phyloP scores from a whole-genome alignment of 2,329 filamentous ascomycete species.

The Coniochaeta sp. region DNA sequence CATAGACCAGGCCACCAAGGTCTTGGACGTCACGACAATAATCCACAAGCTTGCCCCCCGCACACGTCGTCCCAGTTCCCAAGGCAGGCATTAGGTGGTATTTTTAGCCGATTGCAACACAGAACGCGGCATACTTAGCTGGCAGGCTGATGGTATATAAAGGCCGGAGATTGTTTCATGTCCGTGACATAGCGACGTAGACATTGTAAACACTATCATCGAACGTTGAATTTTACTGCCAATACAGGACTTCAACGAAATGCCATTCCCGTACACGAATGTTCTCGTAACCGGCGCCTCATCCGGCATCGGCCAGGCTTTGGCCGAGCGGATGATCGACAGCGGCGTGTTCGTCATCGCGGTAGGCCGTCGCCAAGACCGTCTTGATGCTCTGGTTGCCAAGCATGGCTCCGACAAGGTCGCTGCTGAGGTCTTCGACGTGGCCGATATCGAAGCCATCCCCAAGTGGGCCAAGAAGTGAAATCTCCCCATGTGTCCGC shows the following conservation, averaged over 20 bases:
- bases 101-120: too few species aligned
- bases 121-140: too few species aligned
- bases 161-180: too few species aligned
- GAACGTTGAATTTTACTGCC: too few species aligned
- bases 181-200: too few species aligned
- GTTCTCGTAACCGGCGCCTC: constrained; percentile 48
- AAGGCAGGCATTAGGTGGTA: too few species aligned
- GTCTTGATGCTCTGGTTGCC: constrained; percentile 39
- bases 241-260: constrained; percentile 13
- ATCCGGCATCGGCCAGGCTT: constrained; percentile 41
- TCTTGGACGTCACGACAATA: too few species aligned
- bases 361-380: constrained; percentile 45
- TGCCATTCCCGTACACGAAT: constrained; percentile 47
- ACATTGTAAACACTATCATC: too few species aligned
- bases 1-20: too few species aligned
- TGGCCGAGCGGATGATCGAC: constrained; percentile 32
- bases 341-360: constrained; percentile 44
- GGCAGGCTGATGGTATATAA: too few species aligned
- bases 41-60: too few species aligned
- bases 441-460: constrained; percentile 33
- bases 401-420: constrained; percentile 37
- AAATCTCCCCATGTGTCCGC: constrained; percentile 5
- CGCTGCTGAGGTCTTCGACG: constrained; percentile 34
- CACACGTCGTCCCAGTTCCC: too few species aligned
- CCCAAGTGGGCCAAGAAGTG: constrained; percentile 32